Conservation (phyloP, 179 eudicot genomes). For the Spinacia oleracea region DNA sequence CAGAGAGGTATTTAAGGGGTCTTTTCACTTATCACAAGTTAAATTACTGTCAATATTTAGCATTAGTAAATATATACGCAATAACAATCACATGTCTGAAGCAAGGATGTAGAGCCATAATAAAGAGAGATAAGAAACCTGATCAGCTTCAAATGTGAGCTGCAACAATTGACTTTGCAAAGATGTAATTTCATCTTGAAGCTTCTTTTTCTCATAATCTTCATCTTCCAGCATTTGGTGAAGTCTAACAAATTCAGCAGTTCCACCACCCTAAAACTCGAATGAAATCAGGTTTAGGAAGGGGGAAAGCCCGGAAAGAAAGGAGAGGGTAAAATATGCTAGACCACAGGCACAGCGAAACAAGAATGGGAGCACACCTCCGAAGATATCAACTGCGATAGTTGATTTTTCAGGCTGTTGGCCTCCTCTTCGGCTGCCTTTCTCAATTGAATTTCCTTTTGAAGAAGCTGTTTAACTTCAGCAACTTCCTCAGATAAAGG, state of each 20-base stretch:
- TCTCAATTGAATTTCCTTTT: constrained; percentile 57
- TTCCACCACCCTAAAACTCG: constrained; percentile 67
- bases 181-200: constrained; percentile 73
- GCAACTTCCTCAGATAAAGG: constrained; percentile 52
- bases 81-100: neutral
- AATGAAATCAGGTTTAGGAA: constrained; percentile 25
- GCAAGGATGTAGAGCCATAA: neutral
- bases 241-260: constrained; percentile 55
- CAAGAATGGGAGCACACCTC: constrained; percentile 48
- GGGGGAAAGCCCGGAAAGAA: neutral
- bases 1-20: neutral
- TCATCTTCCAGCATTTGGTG: constrained; percentile 79
- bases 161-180: constrained; percentile 76
- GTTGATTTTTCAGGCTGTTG: constrained; percentile 56
- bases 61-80: neutral
- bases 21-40: neutral
- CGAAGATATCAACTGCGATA: constrained; percentile 44
- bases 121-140: constrained; percentile 43
- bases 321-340: neutral
- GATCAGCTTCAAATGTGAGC: constrained; percentile 69
- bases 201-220: constrained; percentile 61
- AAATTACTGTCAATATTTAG: no score
- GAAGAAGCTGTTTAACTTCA: constrained; percentile 60
- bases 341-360: constrained; percentile 1
- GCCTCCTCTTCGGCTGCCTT: constrained; percentile 86